Conservation (phyloP, 148 eudicot genomes). For the Tetragonia tetragonoides region DNA sequence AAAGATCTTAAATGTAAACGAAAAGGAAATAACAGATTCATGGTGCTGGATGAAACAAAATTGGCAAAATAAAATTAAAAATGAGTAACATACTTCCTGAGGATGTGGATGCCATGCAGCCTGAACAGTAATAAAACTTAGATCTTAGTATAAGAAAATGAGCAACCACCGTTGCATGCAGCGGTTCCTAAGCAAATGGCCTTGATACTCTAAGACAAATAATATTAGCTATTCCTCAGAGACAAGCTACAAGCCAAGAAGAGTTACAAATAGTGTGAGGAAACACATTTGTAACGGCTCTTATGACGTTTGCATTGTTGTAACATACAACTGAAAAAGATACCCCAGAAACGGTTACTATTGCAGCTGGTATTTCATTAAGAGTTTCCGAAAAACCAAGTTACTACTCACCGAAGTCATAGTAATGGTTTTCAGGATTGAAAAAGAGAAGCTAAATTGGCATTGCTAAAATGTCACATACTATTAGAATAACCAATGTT, state of each 20-base stretch:
- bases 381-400: neutral
- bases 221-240: neutral
- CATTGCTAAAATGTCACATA: neutral
- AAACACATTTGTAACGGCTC: neutral
- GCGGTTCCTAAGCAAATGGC: neutral
- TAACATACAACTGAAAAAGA: neutral
- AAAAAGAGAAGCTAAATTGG: neutral
- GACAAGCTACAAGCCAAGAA: neutral
- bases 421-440: neutral
- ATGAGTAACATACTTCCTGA: neutral
- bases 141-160: neutral
- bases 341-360: neutral
- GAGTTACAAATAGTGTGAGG: constrained; percentile 3
- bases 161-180: neutral
- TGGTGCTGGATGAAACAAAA: neutral
- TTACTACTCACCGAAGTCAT: neutral
- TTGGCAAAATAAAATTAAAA: neutral
- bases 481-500: neutral
- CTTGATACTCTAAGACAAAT: neutral
- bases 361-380: neutral
- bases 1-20: neutral
- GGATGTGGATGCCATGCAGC: constrained; percentile 1
- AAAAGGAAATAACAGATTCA: neutral
- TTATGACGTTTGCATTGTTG: constrained; percentile 7
- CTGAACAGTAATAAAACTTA: neutral